Evolutionary conservation across 2,329 filamentous ascomycete species (phyloP).

Genomic region (Fusarium devonianum): DNA sequence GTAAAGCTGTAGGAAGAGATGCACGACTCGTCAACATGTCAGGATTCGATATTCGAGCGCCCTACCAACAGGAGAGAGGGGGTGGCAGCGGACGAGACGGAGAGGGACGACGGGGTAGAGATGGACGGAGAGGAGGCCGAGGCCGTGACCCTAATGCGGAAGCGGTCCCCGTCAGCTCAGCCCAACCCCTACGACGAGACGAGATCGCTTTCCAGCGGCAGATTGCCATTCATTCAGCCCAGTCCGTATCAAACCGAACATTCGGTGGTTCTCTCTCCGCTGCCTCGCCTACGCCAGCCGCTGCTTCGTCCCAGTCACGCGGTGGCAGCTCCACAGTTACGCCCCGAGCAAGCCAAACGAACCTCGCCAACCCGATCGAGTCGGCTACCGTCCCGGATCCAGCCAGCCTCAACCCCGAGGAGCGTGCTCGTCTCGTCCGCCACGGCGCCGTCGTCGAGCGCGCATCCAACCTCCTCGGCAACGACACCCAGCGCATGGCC

Average conservation of each 20-base stretch:
- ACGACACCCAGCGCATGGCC: conserved; percentile 75
- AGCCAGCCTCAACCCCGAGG: conserved; percentile 70
- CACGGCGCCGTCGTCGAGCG: conserved; percentile 88
- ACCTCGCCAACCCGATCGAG: conserved; percentile 51
- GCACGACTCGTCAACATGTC: conserved; percentile 87
- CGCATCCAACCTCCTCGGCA: conserved; percentile 79
- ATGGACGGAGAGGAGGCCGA: conserved; percentile 59
- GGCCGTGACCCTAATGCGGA: conserved; percentile 90
- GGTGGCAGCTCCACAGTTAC: conserved; percentile 35
- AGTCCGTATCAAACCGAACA: conserved; percentile 78
- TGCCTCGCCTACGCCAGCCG: conserved; percentile 35
- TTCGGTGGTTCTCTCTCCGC: conserved; percentile 84
- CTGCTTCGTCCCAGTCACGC: conserved; percentile 37
- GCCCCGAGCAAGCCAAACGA: conserved; percentile 35
- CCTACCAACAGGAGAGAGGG: conserved; percentile 69
- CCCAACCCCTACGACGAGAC: conserved; percentile 82
- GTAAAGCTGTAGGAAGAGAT: conserved; percentile 84
- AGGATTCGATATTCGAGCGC: conserved; percentile 78
- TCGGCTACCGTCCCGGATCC: conserved; percentile 60
- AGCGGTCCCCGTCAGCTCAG: conserved; percentile 75
- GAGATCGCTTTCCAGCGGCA: conserved; percentile 92
- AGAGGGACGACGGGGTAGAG: conserved; percentile 59
- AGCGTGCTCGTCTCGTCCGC: conserved; percentile 79
- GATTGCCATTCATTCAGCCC: conserved; percentile 87
- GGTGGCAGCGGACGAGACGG: conserved; percentile 51